These are phyloP conservation scores for Boechera stricta DNA, from an alignment of 345 rosid genomes.

Conservation along the genomic window DNA sequence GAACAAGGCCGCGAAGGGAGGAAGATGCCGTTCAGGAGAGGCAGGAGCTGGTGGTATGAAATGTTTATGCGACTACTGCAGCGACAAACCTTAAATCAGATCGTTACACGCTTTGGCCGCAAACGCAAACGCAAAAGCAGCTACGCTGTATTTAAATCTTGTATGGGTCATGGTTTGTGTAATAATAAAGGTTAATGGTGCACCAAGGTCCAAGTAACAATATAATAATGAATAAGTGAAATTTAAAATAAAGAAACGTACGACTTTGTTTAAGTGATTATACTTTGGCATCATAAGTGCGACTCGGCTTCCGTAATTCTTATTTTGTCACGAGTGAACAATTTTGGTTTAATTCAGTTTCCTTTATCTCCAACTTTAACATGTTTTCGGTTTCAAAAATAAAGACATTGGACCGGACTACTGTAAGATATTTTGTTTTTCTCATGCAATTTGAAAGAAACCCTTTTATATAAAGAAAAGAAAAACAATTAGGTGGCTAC, in stretches of 20 bases:
- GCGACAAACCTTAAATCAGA: constrained; percentile 8
- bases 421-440: not conserved
- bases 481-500: too few relatives aligned
- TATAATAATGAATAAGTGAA: not conserved
- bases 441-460: not conserved
- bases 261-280: not conserved
- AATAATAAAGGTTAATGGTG: not conserved
- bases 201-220: not conserved
- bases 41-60: not conserved
- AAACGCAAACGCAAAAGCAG: not conserved
- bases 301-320: not conserved
- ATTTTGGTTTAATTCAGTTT: not conserved
- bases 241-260: not conserved
- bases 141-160: not conserved
- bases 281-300: not conserved
- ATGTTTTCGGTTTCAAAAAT: not conserved
- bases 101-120: not conserved
- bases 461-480: too few relatives aligned
- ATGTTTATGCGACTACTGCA: constrained; percentile 35
- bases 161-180: not conserved
- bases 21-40: constrained; percentile 17
- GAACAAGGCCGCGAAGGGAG: constrained; percentile 29
- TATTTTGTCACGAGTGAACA: not conserved
- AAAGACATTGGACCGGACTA: not conserved
- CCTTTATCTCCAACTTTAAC: not conserved